phyloP scores from a whole-genome alignment of 768 basidiomycete genomes.

The Russula foetens region DNA sequence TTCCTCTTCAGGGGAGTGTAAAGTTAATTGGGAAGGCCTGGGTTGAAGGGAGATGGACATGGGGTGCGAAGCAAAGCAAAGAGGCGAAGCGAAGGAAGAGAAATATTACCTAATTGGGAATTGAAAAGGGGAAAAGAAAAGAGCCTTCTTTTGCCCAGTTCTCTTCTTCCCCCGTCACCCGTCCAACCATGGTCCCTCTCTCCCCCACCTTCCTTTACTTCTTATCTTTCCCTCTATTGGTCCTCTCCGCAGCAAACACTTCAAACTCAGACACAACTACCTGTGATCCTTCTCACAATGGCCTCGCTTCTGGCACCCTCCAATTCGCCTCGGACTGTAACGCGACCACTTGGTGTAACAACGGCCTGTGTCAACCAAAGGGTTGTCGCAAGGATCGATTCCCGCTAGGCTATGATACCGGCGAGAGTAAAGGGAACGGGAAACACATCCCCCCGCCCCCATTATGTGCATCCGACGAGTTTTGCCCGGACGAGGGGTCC shows the following conservation, averaged over 20 bases:
- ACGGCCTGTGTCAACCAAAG: conserved; percentile 48
- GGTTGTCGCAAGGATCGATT: conserved; percentile 72
- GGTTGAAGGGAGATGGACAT: conserved; percentile 1
- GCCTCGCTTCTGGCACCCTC: conserved; percentile 68
- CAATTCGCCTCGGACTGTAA: conserved; percentile 78
- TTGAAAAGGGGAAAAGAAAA: no score
- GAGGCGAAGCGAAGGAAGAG: not conserved
- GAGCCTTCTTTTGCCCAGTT: no score
- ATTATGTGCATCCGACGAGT: conserved; percentile 52
- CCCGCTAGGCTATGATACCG: conserved; percentile 56
- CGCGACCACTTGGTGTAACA: conserved; percentile 56
- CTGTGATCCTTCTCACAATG: conserved; percentile 51
- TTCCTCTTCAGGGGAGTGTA: conserved; percentile 5
- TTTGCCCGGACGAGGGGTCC: conserved; percentile 82
- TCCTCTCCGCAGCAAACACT: conserved; percentile 28
- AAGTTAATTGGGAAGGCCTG: not conserved
- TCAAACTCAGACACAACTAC: conserved; percentile 31
- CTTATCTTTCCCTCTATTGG: conserved; percentile 25
- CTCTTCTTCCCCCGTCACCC: no score
- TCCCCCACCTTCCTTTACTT: conserved; percentile 49
- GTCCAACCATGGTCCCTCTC: conserved; percentile 25
- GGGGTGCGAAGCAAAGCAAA: not conserved
- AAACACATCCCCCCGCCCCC: conserved; percentile 39
- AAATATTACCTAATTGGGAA: not conserved
- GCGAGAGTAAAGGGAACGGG: not conserved